phyloP scores from a whole-genome alignment of 257 asterid species.

The Gentiana macrophylla region DNA sequence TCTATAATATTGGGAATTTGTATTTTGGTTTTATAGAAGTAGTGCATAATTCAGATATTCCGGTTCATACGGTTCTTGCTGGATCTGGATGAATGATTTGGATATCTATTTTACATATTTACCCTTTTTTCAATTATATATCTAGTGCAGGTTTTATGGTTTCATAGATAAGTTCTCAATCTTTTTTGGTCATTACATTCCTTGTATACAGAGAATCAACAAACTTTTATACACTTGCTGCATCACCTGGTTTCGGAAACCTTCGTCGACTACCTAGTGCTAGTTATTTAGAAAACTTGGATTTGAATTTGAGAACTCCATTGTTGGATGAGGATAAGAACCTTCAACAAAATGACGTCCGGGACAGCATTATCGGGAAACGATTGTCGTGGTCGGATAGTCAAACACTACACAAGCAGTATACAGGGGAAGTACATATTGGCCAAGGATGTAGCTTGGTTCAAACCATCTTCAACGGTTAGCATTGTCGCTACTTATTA shows the following conservation, averaged over 20 bases:
- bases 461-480: conserved; percentile 76
- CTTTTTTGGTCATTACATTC: no score
- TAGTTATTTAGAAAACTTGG: conserved; percentile 19
- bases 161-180: no score
- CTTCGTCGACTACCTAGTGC: conserved; percentile 30
- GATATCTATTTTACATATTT: no score
- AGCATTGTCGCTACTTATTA: conserved; percentile 5
- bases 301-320: conserved; percentile 25
- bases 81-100: no score
- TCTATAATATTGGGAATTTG: no score
- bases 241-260: conserved; percentile 53
- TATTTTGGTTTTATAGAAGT: no score
- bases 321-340: conserved; percentile 42
- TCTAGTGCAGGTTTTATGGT: no score
- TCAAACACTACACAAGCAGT: conserved; percentile 31
- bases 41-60: no score
- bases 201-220: conserved; percentile 49
- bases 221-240: conserved; percentile 56
- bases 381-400: conserved; percentile 28
- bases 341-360: conserved; percentile 14
- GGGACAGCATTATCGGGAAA: conserved; percentile 17
- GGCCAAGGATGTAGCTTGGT: conserved; percentile 58
- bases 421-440: conserved; percentile 49
- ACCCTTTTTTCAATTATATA: no score
- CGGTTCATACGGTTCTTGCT: no score